Percentiles rank a stretch among this genome's conserved stretches.
Conservation (phyloP, 139 green algal species). For the Mychonastes homosphaera region DNA sequence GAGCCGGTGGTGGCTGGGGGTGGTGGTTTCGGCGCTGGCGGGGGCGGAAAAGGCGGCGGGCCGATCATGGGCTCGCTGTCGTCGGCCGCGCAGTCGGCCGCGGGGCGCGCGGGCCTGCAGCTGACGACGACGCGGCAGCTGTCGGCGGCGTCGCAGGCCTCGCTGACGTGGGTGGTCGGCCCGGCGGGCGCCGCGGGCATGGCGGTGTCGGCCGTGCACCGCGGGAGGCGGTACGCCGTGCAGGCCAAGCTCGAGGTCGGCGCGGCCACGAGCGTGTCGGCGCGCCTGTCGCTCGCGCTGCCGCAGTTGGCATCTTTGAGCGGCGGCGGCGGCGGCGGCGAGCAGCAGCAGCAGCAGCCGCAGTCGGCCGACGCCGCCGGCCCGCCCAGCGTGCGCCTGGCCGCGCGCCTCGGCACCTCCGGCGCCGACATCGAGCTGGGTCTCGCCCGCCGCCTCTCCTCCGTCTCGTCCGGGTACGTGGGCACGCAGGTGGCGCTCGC, state of each 20-base stretch:
- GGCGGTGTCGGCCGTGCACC: constrained; percentile 14
- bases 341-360: no score
- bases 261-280: constrained; percentile 15
- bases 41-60: no score
- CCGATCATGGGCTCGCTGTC: no score
- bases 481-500: constrained; percentile 8
- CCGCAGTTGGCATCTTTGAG: neutral
- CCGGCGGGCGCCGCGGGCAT: constrained; percentile 15
- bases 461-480: constrained; percentile 5
- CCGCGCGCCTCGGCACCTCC: constrained; percentile 22
- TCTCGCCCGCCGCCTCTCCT: neutral
- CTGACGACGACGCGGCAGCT: constrained; percentile 12
- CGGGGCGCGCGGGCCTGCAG: neutral
- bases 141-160: neutral
- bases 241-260: constrained; percentile 34
- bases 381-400: neutral
- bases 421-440: constrained; percentile 43
- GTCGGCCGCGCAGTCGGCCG: constrained; percentile 16
- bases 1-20: no score
- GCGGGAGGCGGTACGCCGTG: constrained; percentile 18
- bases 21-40: no score
- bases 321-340: no score
- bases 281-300: constrained; percentile 3
- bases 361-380: no score
- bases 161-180: constrained; percentile 24